Percentiles rank a stretch among this genome's conserved stretches.
Conservation (phyloP, 352 stramenopile species). For the Aphanomyces stellatus region DNA sequence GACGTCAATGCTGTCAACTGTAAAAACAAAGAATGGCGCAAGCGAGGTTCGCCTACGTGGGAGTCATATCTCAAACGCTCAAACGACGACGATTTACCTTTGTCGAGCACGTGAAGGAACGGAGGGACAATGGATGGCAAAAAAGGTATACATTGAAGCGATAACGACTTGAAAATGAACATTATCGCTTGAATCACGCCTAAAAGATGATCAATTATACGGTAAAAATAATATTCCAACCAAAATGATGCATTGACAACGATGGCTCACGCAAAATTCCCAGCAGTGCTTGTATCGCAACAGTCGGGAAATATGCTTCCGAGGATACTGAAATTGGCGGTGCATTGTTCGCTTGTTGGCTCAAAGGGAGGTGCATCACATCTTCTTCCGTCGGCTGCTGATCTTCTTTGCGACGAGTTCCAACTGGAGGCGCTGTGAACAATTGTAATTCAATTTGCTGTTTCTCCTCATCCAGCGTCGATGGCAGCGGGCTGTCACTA, state of each 20-base stretch:
- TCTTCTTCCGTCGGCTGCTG: not conserved
- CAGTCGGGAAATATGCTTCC: slow-evolving; percentile 96
- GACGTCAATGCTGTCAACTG: slow-evolving; percentile 93
- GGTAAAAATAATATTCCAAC: not conserved
- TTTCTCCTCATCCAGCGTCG: slow-evolving; percentile 55
- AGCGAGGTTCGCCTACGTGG: slow-evolving; percentile 73
- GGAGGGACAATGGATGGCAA: slow-evolving; percentile 96
- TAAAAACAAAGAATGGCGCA: slow-evolving; percentile 95
- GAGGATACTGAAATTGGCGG: slow-evolving; percentile 58
- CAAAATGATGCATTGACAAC: slow-evolving; percentile 92
- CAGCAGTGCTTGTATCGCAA: slow-evolving; percentile 95
- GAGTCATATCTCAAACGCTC: slow-evolving; percentile 17
- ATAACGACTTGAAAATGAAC: slow-evolving; percentile 98
- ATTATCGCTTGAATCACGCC: slow-evolving; percentile 98
- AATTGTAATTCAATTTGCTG: slow-evolving; percentile 81
- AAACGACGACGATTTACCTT: slow-evolving; percentile 19
- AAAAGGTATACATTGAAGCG: slow-evolving; percentile 92
- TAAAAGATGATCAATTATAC: not conserved
- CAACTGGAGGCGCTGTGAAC: slow-evolving; percentile 79
- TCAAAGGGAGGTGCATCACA: slow-evolving; percentile 10
- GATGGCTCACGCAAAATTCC: slow-evolving; percentile 94
- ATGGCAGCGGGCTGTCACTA: not conserved
- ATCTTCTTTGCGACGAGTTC: slow-evolving; percentile 38
- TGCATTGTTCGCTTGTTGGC: slow-evolving; percentile 53
- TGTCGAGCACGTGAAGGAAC: slow-evolving; percentile 90